Evolutionary conservation across 2,329 filamentous ascomycete genomes (phyloP).

Genomic region (Dactylonectria macrodidyma): DNA sequence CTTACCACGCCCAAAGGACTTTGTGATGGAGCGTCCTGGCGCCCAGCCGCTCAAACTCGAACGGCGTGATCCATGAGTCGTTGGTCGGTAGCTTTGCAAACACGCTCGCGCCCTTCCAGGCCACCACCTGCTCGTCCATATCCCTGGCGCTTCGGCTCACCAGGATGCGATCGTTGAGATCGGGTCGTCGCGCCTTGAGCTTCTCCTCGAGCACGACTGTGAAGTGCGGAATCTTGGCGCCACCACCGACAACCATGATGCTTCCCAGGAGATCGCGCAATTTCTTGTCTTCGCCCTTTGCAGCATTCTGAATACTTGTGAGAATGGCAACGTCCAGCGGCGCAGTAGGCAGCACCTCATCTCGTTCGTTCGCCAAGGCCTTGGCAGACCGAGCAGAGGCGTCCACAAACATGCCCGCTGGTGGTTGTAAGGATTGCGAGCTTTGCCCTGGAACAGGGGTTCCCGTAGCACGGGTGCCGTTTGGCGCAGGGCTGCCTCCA

Average conservation of each 20-base stretch:
- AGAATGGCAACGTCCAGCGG: slow-evolving; percentile 92
- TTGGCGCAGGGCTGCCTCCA: slow-evolving; percentile 68
- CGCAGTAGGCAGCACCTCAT: slow-evolving; percentile 85
- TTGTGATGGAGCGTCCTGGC: slow-evolving; percentile 88
- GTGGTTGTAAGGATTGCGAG: slow-evolving; percentile 54
- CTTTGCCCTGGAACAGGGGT: slow-evolving; percentile 57
- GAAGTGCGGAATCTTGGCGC: slow-evolving; percentile 85
- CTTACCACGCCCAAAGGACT: slow-evolving; percentile 74
- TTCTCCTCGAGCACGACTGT: slow-evolving; percentile 87
- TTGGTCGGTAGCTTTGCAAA: slow-evolving; percentile 94
- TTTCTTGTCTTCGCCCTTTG: slow-evolving; percentile 92
- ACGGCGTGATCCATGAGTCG: slow-evolving; percentile 91
- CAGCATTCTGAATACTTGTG: slow-evolving; percentile 88
- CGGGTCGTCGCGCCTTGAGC: slow-evolving; percentile 76
- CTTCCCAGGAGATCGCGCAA: slow-evolving; percentile 90
- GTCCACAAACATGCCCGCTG: slow-evolving; percentile 66
- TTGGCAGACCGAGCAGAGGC: slow-evolving; percentile 64
- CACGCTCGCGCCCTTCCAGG: slow-evolving; percentile 97
- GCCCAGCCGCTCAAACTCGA: slow-evolving; percentile 91
- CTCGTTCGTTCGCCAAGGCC: slow-evolving; percentile 77
- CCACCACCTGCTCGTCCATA: slow-evolving; percentile 96
- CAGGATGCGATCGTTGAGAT: slow-evolving; percentile 72
- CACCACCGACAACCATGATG: slow-evolving; percentile 92
- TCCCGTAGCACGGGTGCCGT: slow-evolving; percentile 65
- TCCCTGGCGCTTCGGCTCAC: slow-evolving; percentile 85